Evolutionary conservation across 306 rosid genomes (phyloP).

Genomic region (Prunus davidiana): DNA sequence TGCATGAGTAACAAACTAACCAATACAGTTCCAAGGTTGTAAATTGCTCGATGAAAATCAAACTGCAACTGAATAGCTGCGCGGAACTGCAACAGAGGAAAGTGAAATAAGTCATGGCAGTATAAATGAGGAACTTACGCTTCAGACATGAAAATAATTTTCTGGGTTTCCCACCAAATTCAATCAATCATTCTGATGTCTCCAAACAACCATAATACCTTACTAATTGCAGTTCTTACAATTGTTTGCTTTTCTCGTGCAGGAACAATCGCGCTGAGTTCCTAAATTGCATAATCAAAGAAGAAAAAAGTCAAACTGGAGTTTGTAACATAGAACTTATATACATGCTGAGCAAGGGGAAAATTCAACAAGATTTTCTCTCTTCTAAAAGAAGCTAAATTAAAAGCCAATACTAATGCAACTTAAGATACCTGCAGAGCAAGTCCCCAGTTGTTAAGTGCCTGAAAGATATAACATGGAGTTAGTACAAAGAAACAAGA

Average conservation of each 20-base stretch:
- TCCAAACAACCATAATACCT: constrained; percentile 46
- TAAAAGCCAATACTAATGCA: not conserved
- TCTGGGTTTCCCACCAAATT: constrained; percentile 19
- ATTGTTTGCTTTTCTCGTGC: constrained; percentile 92
- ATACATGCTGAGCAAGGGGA: not conserved
- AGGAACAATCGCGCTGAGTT: constrained; percentile 97
- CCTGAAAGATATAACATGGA: constrained; percentile 61
- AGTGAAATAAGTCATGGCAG: constrained; percentile 17
- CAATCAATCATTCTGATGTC: constrained; percentile 11
- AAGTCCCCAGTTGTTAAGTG: constrained; percentile 99
- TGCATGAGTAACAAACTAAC: constrained; percentile 46
- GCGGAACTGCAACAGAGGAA: constrained; percentile 77
- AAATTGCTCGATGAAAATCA: constrained; percentile 99
- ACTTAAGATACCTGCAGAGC: constrained; percentile 81
- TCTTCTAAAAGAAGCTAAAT: not conserved
- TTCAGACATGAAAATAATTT: constrained; percentile 15
- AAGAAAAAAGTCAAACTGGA: constrained; percentile 15
- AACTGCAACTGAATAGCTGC: constrained; percentile 95
- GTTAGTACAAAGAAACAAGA: constrained; percentile 22
- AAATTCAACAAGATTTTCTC: not conserved
- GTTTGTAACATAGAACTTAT: not conserved
- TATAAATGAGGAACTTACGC: constrained; percentile 2
- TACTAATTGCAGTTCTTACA: constrained; percentile 92
- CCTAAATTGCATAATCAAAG: constrained; percentile 45
- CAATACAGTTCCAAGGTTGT: constrained; percentile 99